Percentiles rank a stretch among this genome's conserved stretches.
These are phyloP conservation scores for Syzygium oleosum DNA, from an alignment of 345 rosid genomes.

Conservation along the genomic window DNA sequence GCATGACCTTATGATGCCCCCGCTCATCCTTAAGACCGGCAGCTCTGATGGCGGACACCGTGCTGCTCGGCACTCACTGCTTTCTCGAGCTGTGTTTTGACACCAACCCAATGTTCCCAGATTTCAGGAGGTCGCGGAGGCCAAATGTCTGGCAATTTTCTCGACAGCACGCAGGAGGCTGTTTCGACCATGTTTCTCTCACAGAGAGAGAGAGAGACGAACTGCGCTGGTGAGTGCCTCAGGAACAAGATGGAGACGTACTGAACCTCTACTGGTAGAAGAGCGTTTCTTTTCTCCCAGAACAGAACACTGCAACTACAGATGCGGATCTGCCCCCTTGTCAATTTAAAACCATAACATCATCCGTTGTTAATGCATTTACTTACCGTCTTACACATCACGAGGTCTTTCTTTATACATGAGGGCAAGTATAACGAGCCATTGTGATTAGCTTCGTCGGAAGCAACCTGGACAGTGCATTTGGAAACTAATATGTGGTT, in stretches of 20 bases:
- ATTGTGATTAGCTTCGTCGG: neutral
- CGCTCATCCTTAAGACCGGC: neutral
- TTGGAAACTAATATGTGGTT: neutral
- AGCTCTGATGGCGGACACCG: neutral
- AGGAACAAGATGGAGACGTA: neutral
- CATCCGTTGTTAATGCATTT: neutral
- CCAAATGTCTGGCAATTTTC: neutral
- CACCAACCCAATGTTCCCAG: neutral
- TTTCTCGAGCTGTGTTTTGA: no score
- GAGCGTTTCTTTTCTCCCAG: neutral
- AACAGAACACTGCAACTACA: neutral
- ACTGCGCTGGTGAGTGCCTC: neutral
- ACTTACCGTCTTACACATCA: neutral
- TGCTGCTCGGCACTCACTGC: neutral
- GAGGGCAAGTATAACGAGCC: neutral
- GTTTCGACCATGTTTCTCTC: neutral
- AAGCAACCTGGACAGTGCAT: neutral
- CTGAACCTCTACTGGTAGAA: neutral
- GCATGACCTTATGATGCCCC: neutral
- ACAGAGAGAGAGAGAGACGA: neutral
- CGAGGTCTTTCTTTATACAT: neutral
- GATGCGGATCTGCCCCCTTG: neutral
- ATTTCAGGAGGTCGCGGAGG: neutral
- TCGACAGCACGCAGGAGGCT: neutral
- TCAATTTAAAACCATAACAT: neutral